Conservation (phyloP, 768 basidiomycete genomes). For the Asterophora parasitica region DNA sequence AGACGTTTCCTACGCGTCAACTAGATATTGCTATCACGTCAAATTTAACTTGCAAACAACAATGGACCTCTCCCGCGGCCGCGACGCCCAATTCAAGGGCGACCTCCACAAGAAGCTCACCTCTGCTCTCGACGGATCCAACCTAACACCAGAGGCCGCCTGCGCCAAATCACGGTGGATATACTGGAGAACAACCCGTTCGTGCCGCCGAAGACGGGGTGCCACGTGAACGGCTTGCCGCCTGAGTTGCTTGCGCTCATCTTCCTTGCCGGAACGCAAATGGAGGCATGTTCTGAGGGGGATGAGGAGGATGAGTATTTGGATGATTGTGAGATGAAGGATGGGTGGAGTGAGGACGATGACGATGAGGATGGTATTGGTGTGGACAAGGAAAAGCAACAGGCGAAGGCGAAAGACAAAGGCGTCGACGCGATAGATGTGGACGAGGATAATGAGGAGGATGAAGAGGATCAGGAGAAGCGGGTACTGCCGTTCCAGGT, state of each 20-base stretch:
- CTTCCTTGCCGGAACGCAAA: constrained; percentile 41
- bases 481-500: constrained; percentile 38
- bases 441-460: constrained; percentile 15
- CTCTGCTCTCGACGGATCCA: constrained; percentile 22
- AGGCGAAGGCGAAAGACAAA: background rate
- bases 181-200: constrained; percentile 45
- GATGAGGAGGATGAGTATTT: constrained; percentile 33
- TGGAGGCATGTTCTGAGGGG: constrained; percentile 25
- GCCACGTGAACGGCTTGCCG: constrained; percentile 50
- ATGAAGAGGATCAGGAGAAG: constrained; percentile 12
- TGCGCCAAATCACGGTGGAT: constrained; percentile 27
- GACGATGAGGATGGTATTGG: constrained; percentile 17
- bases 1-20: background rate
- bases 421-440: constrained; percentile 16
- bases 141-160: constrained; percentile 26
- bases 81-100: constrained; percentile 18
- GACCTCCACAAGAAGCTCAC: constrained; percentile 22
- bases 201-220: constrained; percentile 40
- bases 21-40: too few relatives aligned
- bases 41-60: too few relatives aligned
- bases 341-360: constrained; percentile 20
- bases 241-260: constrained; percentile 54
- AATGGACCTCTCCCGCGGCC: constrained; percentile 21
- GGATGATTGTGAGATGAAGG: constrained; percentile 29
- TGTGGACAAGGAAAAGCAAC: too few relatives aligned